Evolutionary conservation across 257 asterid genomes (phyloP), one percentile per base, ranked within the genome.

Genomic region (Jacaranda mimosifolia): DNA sequence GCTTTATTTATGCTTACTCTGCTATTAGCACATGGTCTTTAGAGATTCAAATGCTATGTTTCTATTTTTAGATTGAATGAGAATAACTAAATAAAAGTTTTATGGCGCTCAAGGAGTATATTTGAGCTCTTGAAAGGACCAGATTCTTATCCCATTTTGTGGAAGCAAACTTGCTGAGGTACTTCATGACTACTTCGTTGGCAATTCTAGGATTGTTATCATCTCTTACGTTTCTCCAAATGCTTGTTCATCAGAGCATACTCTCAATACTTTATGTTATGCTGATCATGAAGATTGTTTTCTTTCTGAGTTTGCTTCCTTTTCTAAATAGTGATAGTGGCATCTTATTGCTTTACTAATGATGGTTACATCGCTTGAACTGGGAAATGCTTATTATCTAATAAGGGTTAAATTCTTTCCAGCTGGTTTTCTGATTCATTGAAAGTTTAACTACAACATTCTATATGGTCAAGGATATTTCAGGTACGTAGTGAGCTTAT

Each of bases 121-220:
- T 93, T 39, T 96, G 98, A 51, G 97, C 98, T 76, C 97, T 96
- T 49, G 99, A 93, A 96, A 92, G 73, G 97, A 93, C 81, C 98
- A 93, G 84, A 88, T 93, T 80, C 99, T 93, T 83, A 93, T 93
- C 79, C 98, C 99, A 74, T 96, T 96, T 76, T 94, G 97, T 63
- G 97, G 99, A 78, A 93, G 99, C 90, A 96, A 96, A 83, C 92
- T 96, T 67, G 92, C 98, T 13, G 99, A 96, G 86, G 99, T 96
- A 77, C 96, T 96, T 64, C 94, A 97, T 59, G 99, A 94, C 86
- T 92, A 98, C 72, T 96, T 96, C 64, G 94, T 96, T 60, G 99
- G 99, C 46, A 96, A 96, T 81, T 93, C 99, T 65, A 89, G 96
- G 86, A 91, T 98, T 18, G 97, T 96, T 49, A 94, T 93, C 98